Evolutionary conservation across 2,329 filamentous ascomycete species (phyloP).

Genomic region (Cladophialophora immunda): DNA sequence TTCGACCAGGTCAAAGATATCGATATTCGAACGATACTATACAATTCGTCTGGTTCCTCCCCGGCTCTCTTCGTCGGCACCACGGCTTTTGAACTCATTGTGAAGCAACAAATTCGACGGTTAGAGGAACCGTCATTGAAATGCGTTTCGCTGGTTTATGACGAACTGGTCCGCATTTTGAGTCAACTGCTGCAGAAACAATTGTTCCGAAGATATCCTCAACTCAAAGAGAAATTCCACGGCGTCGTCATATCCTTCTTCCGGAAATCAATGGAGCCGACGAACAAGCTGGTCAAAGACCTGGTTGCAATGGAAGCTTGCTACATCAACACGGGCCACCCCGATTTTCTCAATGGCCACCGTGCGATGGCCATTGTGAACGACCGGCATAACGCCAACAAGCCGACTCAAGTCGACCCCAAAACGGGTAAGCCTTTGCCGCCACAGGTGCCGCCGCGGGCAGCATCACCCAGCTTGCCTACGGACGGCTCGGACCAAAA

Average conservation of each 20-base stretch:
- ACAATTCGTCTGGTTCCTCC: slow-evolving; percentile 98
- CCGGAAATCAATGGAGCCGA: slow-evolving; percentile 98
- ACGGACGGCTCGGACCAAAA: slow-evolving; percentile 63
- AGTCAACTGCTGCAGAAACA: slow-evolving; percentile 87
- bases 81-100: slow-evolving; percentile 96
- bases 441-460: slow-evolving; percentile 71
- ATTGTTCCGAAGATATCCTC: slow-evolving; percentile 91
- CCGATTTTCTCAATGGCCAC: slow-evolving; percentile 96
- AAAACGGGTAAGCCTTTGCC: slow-evolving; percentile 97
- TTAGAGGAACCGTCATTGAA: slow-evolving; percentile 96
- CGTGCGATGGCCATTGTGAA: slow-evolving; percentile 98
- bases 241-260: slow-evolving; percentile 91
- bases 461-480: slow-evolving; percentile 77
- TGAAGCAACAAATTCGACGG: slow-evolving; percentile 98
- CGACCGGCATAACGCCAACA: slow-evolving; percentile 81
- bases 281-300: slow-evolving; percentile 94
- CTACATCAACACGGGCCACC: slow-evolving; percentile 98
- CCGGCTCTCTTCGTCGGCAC: slow-evolving; percentile 97
- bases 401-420: slow-evolving; percentile 94
- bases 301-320: slow-evolving; percentile 94
- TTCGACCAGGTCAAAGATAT: slow-evolving; percentile 98
- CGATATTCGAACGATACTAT: slow-evolving; percentile 94
- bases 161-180: slow-evolving; percentile 95
- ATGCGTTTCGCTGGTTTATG: slow-evolving; percentile 96
- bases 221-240: slow-evolving; percentile 96